Conservation (phyloP, 2,329 filamentous ascomycete species). For the Trichoderma asperellum region DNA sequence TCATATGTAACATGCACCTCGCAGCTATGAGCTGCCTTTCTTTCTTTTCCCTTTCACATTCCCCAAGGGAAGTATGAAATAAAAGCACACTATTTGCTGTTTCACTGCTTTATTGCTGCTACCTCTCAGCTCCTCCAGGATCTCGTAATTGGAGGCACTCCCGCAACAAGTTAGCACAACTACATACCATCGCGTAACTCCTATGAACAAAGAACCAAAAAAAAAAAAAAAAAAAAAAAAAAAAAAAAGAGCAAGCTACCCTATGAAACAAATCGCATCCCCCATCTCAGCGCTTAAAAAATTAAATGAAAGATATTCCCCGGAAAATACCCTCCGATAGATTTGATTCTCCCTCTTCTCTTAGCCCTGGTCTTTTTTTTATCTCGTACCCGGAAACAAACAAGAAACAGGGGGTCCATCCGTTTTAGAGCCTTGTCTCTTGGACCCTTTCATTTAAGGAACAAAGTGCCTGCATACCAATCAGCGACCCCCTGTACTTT, state of each 20-base stretch:
- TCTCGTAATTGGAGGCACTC: neutral
- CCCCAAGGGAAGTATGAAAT: neutral
- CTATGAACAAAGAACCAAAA: neutral
- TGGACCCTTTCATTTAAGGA: constrained; percentile 21
- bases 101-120: neutral
- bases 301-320: neutral
- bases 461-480: neutral
- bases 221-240: neutral
- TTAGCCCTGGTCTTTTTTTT: neutral
- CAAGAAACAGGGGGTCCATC: constrained; percentile 15
- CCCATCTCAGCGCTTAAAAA: constrained; percentile 8
- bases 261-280: neutral
- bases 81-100: neutral
- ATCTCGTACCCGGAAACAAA: constrained; percentile 7
- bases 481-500: constrained; percentile 6
- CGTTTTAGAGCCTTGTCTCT: constrained; percentile 11
- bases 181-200: neutral
- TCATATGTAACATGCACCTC: neutral
- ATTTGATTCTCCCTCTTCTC: constrained; percentile 5
- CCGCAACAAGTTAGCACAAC: neutral
- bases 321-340: neutral
- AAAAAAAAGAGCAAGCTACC: neutral
- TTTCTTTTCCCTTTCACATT: neutral
- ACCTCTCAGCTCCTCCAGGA: neutral
- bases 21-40: neutral